phyloP scores from a whole-genome alignment of 2,329 filamentous ascomycete species.

The Curvularia lunata region DNA sequence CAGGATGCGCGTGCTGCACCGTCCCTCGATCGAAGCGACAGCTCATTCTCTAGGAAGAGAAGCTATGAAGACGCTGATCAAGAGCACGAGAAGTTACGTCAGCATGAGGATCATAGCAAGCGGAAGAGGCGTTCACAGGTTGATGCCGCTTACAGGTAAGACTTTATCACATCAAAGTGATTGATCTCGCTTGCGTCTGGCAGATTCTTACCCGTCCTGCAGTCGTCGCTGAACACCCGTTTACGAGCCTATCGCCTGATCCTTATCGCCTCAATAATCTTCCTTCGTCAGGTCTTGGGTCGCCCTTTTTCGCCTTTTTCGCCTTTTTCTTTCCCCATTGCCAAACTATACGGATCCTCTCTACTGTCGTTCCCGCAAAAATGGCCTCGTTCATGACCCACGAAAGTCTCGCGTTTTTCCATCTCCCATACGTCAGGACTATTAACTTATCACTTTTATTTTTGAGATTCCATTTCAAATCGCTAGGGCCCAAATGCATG shows the following conservation, averaged over 20 bases:
- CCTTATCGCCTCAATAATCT: not conserved
- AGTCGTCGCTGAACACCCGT: slow-evolving; percentile 21
- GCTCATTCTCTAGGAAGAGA: slow-evolving; percentile 44
- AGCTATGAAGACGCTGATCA: slow-evolving; percentile 47
- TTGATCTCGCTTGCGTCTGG: not conserved
- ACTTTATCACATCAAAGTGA: not conserved
- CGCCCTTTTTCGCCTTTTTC: not conserved
- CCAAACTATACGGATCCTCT: not conserved
- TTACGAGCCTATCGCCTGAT: not conserved
- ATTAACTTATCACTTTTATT: not conserved
- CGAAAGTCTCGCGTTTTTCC: not conserved
- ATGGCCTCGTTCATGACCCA: slow-evolving; percentile 3
- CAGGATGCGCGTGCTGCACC: slow-evolving; percentile 22
- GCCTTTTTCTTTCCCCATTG: not conserved
- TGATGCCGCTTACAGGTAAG: slow-evolving; percentile 47
- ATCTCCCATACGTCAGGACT: not conserved
- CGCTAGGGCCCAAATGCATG: not conserved
- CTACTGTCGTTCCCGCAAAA: not conserved
- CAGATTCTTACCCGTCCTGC: slow-evolving; percentile 10
- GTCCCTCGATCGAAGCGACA: slow-evolving; percentile 38
- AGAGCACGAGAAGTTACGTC: slow-evolving; percentile 38
- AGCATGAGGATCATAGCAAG: slow-evolving; percentile 47
- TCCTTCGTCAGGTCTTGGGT: not conserved
- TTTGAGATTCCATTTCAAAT: not conserved
- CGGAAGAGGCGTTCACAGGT: slow-evolving; percentile 47